Conservation (phyloP, 2,329 filamentous ascomycete genomes). For the Scedosporium apiospermum region DNA sequence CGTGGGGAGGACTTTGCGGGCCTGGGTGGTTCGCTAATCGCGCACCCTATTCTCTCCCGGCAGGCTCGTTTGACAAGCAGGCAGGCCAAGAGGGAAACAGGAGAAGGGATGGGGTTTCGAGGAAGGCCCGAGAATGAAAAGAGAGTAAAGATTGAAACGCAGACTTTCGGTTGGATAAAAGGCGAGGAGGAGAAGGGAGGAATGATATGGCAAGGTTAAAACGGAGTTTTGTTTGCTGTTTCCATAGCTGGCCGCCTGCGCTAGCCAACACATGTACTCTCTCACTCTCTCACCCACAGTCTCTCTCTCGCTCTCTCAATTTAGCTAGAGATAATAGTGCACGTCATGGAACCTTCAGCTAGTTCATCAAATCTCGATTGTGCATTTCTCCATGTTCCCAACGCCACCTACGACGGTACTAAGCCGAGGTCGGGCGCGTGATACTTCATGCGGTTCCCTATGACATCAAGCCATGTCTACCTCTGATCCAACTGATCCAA, state of each 20-base stretch:
- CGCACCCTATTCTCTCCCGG: background rate
- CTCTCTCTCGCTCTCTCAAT: too few species aligned
- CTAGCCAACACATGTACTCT: too few species aligned
- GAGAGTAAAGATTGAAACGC: conserved; percentile 1
- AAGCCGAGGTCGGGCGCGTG: background rate
- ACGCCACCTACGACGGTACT: too few species aligned
- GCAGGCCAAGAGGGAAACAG: background rate
- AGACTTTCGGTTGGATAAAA: background rate
- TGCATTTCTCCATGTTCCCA: too few species aligned
- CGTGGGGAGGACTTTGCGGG: background rate
- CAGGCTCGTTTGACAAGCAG: background rate
- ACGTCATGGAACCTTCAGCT: too few species aligned
- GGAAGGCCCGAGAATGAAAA: conserved; percentile 7
- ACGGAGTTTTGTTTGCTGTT: background rate
- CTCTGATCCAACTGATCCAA: background rate
- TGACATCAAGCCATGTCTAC: background rate
- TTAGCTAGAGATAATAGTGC: too few species aligned
- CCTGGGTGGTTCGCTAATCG: background rate
- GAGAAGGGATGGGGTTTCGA: background rate
- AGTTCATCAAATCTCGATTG: too few species aligned
- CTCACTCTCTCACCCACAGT: too few species aligned
- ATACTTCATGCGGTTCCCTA: background rate
- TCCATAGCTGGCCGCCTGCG: background rate
- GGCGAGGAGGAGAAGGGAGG: background rate
- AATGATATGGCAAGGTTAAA: background rate